Evolutionary conservation across 106 monocot genomes (phyloP).

Genomic region (Platanthera guangdongensis): DNA sequence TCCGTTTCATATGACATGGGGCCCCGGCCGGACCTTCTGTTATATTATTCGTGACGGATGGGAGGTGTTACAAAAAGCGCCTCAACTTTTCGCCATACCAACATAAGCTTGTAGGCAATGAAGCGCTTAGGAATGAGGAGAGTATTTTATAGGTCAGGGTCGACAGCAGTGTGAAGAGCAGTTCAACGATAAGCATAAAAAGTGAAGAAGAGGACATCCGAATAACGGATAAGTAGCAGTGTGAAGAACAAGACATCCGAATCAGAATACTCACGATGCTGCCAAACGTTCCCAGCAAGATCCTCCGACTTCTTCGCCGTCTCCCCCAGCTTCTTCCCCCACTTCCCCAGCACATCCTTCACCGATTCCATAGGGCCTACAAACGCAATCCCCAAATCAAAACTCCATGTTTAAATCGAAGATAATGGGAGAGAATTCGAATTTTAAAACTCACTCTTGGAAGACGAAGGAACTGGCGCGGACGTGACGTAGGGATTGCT

Average conservation of each 20-base stretch:
- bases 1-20: no score
- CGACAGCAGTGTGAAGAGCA: no score
- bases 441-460: conserved; percentile 16
- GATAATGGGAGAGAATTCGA: not conserved
- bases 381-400: not conserved
- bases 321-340: conserved; percentile 20
- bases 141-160: no score
- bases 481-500: conserved; percentile 39
- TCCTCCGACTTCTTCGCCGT: conserved; percentile 17
- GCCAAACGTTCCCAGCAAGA: conserved; percentile 20
- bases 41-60: no score
- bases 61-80: no score
- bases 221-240: not conserved
- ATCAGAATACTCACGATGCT: conserved; percentile 10
- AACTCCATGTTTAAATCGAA: not conserved
- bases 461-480: conserved; percentile 15
- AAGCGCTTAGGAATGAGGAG: no score
- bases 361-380: conserved; percentile 15
- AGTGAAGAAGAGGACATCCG: not conserved
- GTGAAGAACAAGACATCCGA: not conserved
- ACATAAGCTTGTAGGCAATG: no score
- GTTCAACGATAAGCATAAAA: not conserved
- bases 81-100: no score
- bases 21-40: no score
- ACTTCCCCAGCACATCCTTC: conserved; percentile 17